Base-by-base conservation (phyloP, 805 yeast genomes). In the Blastobotrys attinorum region DNA sequence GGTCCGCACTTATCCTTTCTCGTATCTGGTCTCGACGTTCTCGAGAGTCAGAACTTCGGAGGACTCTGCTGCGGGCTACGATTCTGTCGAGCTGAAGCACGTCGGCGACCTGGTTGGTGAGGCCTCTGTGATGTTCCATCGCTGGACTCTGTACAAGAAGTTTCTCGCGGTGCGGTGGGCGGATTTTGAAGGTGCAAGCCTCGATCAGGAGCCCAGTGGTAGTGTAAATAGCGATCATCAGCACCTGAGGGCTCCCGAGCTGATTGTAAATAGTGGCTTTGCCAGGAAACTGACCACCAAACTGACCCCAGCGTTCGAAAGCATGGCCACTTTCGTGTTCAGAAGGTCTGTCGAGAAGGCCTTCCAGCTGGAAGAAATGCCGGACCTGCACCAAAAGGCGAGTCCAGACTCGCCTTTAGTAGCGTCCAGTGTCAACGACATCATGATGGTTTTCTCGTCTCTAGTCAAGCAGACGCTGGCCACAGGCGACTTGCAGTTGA, bases 371-470 rank as follows among this genome's bases (percentile, higher is more conserved):
- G 97, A 92, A 59, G 88, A 82, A 52, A 52, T 84, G 16, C 95
- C 95, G 0, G 76, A 76, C 36, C 54, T 72, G 44, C 47, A 11
- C 46, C 60, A 31, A 32, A 46, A 3, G 36, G 59, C 3, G 57
- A 67, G 27, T 77, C 80, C 2, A 79, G 79, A 73, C 23, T 69
- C 80, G 3, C 90, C 70, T 2, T 51, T 62, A 11, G 76, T 83
- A 3, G 77, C 94, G 0, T 86, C 97, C 0, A 79, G 86, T 18
- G 77, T 89, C 20, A 98, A 92, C 55, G 98, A 92, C 59, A 66
- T 85, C 27, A 74, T 86, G 22, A 69, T 87, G 53, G 77, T 88
- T 6, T 64, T 89, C 37, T 83, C 85, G 55, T 76, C 79, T 31
- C 71, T 83, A 15, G 60, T 88, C 29, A 65, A 78, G 20, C 82